Conservation (phyloP, 495 filamentous ascomycete genomes). For the Lepidopterella palustris region DNA sequence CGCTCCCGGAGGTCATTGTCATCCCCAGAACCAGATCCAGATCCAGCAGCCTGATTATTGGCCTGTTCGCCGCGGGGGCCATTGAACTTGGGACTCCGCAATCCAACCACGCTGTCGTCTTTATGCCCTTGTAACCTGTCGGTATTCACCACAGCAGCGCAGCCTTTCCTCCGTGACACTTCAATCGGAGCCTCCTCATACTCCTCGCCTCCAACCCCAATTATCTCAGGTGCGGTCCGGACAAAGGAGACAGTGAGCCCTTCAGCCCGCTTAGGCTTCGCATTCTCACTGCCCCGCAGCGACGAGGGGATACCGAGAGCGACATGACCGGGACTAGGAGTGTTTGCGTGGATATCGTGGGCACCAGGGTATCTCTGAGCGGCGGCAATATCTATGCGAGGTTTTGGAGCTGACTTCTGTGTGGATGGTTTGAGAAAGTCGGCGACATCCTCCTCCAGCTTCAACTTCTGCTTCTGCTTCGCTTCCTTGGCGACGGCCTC, state of each 20-base stretch:
- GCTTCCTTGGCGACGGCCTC: slow-evolving; percentile 6
- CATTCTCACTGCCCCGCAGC: slow-evolving; percentile 15
- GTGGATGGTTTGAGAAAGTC: slow-evolving; percentile 41
- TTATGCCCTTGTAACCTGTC: slow-evolving; percentile 6
- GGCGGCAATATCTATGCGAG: slow-evolving; percentile 36
- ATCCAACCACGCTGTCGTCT: slow-evolving; percentile 20
- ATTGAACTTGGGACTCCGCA: slow-evolving; percentile 16
- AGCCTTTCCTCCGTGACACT: slow-evolving; percentile 46
- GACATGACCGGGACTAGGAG: slow-evolving; percentile 4
- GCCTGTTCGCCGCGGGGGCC: slow-evolving; percentile 4
- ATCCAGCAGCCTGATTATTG: too few species aligned
- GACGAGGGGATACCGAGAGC: not conserved
- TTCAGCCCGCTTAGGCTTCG: slow-evolving; percentile 43
- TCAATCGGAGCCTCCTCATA: slow-evolving; percentile 61
- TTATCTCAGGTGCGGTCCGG: slow-evolving; percentile 61
- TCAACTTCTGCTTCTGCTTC: slow-evolving; percentile 22
- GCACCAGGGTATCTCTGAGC: slow-evolving; percentile 38
- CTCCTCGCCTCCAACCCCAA: slow-evolving; percentile 85
- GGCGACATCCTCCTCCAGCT: slow-evolving; percentile 34
- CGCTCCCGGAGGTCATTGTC: too few species aligned
- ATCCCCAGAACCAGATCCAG: slow-evolving; percentile 1
- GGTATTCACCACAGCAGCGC: slow-evolving; percentile 10
- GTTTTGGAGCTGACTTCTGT: slow-evolving; percentile 25
- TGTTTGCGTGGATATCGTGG: slow-evolving; percentile 18
- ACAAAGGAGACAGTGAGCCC: slow-evolving; percentile 66